phyloP scores from a whole-genome alignment of 2,329 filamentous ascomycete species.

The Xylaria sp. region DNA sequence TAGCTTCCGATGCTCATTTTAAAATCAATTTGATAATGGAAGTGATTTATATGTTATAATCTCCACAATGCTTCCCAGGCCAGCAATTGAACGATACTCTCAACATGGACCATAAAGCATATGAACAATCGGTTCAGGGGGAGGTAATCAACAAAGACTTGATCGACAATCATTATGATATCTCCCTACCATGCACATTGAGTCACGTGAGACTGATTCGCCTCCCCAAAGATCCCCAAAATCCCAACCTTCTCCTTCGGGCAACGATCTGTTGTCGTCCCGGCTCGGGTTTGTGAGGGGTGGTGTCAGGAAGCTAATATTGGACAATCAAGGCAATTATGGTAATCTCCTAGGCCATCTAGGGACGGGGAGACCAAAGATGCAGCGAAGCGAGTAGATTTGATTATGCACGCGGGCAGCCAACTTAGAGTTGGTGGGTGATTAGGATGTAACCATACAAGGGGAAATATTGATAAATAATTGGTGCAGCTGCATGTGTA shows the following conservation, averaged over 20 bases:
- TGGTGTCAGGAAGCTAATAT: neutral
- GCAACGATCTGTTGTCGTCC: slow-evolving; percentile 9
- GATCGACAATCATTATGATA: neutral
- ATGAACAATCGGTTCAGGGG: neutral
- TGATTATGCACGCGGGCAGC: neutral
- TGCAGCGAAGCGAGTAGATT: neutral
- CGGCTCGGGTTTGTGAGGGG: neutral
- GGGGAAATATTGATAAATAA: neutral
- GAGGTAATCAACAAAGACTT: neutral
- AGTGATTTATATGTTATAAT: neutral
- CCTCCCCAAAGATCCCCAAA: slow-evolving; percentile 2
- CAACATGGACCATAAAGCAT: neutral
- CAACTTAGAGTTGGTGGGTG: neutral
- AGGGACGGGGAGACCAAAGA: neutral
- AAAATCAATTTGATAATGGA: neutral
- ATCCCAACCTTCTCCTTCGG: slow-evolving; percentile 14
- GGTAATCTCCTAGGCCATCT: neutral
- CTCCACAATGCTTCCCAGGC: neutral
- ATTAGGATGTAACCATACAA: neutral
- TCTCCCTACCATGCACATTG: neutral
- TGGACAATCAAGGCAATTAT: neutral
- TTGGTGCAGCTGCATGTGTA: neutral
- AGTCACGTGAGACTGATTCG: slow-evolving; percentile 7
- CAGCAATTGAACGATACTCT: neutral
- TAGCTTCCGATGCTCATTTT: neutral